Base-by-base conservation (phyloP, 768 basidiomycete species). In the Boletus rubescentipes region DNA sequence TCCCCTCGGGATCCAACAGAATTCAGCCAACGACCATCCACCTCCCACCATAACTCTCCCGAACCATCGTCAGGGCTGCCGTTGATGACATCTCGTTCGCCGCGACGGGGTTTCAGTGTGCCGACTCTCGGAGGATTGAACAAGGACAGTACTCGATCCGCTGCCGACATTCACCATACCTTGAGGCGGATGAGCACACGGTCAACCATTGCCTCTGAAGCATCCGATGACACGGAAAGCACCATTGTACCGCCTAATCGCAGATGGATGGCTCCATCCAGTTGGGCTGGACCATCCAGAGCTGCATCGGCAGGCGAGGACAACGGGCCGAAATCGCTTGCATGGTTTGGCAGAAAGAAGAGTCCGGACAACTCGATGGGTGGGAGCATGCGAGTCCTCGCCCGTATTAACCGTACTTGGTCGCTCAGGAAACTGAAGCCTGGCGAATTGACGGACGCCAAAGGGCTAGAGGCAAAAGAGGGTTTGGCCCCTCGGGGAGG, bases 201-300 rank as follows among this genome's bases (percentile, higher is more conserved):
- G 23, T 39, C 34, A 10, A 46, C 36, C 11, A 26, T 1, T 2
- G 29, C 44, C n/a, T 46, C 56, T 15, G 36, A 35, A 3, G 16
- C 3, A 5, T 54, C 61, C 9, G 20, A 37, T 2, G 23, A 32
- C 14, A 29, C 53, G 10, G 47, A 39, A 6, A 12, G n/a, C 2
- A 9, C 49, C 20, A 44, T 49, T 20, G n/a, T 10, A 15, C 42
- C 55, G 0, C 8, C 42, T 32, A 21, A 43, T 4, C 14, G 23
- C 23, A 43, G 26, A 6, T 69, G 68, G 69, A 20, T 30, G 4
- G 63, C 69, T 9, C 69, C 71, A 2, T n/a, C 48, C 2, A 45
- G 41, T 36, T 71, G 71, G 71, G 37, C 41, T 2, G 71, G 67
- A 3, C 63, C 64, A 3, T 37, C 55, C 14, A 40, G 29, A 15